These are phyloP conservation scores for Quercus tomentella DNA, from an alignment of 331 rosid species.

Conservation along the genomic window DNA sequence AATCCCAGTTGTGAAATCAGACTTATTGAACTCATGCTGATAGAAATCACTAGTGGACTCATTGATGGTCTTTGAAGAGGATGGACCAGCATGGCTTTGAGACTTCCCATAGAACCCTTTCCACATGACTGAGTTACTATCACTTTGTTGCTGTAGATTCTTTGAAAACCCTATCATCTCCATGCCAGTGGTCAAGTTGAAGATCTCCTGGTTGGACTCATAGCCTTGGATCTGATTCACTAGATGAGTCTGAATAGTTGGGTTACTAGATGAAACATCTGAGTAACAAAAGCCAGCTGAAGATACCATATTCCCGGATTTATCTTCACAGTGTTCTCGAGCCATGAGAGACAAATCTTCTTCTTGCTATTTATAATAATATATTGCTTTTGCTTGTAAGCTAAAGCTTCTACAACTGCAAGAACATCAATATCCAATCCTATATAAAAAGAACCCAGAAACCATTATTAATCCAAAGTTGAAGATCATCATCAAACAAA, in stretches of 20 bases:
- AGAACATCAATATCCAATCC: neutral
- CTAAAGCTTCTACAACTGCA: neutral
- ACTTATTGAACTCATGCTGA: constrained; percentile 25
- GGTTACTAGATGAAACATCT: constrained; percentile 43
- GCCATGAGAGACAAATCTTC: constrained; percentile 31
- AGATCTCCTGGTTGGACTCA: constrained; percentile 59
- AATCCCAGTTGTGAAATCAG: constrained; percentile 47
- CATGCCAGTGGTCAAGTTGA: constrained; percentile 70
- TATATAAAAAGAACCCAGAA: constrained; percentile 14
- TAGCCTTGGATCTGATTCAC: constrained; percentile 64
- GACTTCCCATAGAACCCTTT: constrained; percentile 34
- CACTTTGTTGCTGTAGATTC: constrained; percentile 28
- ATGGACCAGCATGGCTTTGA: constrained; percentile 25
- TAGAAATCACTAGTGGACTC: constrained; percentile 28
- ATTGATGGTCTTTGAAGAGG: constrained; percentile 42
- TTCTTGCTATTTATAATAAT: neutral
- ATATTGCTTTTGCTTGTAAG: neutral
- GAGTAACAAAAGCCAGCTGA: constrained; percentile 62
- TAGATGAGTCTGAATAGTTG: constrained; percentile 39
- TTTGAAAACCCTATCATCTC: constrained; percentile 77
- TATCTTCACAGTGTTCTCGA: constrained; percentile 49
- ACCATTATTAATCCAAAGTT: neutral
- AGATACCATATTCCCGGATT: constrained; percentile 45
- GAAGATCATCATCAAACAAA: constrained; percentile 6
- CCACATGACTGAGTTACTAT: constrained; percentile 30